Percentiles rank a stretch among this genome's conserved stretches.
These are phyloP conservation scores for Alternaria sp. DNA, from an alignment of 2,329 filamentous ascomycete genomes.

Conservation along the genomic window DNA sequence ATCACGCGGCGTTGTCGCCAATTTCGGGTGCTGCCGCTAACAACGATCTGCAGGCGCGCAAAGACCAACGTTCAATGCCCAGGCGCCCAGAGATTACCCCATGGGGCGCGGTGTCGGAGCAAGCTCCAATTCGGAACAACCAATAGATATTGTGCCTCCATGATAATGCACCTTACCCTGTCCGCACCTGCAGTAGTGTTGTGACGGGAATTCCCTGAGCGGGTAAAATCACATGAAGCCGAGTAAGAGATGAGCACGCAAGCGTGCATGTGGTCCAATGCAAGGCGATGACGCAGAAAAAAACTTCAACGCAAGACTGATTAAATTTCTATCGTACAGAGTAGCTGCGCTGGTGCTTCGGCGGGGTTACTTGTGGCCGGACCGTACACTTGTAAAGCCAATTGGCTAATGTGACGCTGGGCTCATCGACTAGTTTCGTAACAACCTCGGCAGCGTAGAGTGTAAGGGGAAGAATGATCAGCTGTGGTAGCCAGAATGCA, in stretches of 20 bases:
- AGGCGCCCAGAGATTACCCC: conserved; percentile 13
- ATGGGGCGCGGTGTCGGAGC: conserved; percentile 23
- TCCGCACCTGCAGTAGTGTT: conserved; percentile 13
- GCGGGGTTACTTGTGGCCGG: conserved; percentile 7
- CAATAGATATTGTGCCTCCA: conserved; percentile 19
- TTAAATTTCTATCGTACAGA: conserved; percentile 8
- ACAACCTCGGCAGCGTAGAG: conserved; percentile 46
- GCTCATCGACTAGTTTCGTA: conserved; percentile 56
- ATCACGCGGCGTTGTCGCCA: conserved; percentile 10
- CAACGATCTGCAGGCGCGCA: conserved; percentile 13
- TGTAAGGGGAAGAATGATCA: conserved; percentile 56
- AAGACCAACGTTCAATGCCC: conserved; percentile 10
- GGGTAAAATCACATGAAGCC: conserved; percentile 24
- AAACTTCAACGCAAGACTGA: background rate
- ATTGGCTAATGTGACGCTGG: conserved; percentile 60
- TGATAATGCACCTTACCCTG: background rate
- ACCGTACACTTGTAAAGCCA: conserved; percentile 65
- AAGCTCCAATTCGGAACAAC: conserved; percentile 21
- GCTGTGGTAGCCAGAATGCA: conserved; percentile 66
- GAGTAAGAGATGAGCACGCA: background rate
- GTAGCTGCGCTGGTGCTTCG: conserved; percentile 15
- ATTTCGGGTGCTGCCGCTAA: conserved; percentile 3
- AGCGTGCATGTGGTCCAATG: background rate
- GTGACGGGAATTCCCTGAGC: background rate
- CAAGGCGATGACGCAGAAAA: background rate